Conservation (phyloP, 257 asterid genomes). For the Apocynum venetum region DNA sequence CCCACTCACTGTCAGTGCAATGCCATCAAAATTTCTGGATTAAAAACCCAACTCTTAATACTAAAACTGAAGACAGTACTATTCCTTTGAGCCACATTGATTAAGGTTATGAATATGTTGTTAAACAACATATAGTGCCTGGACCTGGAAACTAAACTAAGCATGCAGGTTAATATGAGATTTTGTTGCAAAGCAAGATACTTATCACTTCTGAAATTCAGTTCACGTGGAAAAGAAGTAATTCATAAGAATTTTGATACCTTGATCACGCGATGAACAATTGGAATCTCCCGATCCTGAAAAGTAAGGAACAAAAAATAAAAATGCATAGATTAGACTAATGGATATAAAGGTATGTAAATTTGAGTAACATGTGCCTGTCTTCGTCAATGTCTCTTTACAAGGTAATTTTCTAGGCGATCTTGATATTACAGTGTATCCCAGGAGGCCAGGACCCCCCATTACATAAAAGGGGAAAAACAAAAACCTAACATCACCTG, state of each 20-base stretch:
- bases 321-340: background rate
- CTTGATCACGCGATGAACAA: constrained; percentile 80
- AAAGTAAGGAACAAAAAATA: constrained; percentile 8
- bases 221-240: background rate
- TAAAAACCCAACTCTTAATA: background rate
- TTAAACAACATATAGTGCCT: background rate
- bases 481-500: background rate
- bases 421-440: too few relatives aligned
- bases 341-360: background rate
- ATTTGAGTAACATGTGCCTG: background rate
- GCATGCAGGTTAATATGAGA: background rate
- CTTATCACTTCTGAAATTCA: background rate
- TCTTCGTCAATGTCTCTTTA: background rate
- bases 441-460: background rate
- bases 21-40: background rate
- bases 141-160: background rate
- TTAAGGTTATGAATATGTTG: background rate
- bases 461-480: background rate
- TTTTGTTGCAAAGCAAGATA: background rate
- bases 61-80: background rate
- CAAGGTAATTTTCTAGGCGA: background rate
- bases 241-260: constrained; percentile 27
- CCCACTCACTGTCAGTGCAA: background rate
- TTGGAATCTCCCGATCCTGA: constrained; percentile 61
- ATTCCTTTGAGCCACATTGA: background rate